Evolutionary conservation across 2,329 filamentous ascomycete genomes (phyloP).

Genomic region (Xylariaceae sp.): DNA sequence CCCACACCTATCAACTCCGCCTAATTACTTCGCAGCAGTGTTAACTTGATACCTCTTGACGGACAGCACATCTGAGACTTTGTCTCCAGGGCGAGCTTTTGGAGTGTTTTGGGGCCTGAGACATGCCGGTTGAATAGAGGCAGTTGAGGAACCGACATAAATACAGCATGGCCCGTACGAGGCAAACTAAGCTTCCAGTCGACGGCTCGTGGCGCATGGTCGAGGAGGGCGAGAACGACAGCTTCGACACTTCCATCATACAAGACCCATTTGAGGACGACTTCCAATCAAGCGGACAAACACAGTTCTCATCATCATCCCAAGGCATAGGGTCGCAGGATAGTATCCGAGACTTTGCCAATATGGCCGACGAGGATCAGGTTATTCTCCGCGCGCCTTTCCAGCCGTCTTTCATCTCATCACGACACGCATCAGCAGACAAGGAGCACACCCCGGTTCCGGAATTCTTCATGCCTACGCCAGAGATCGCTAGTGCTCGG

Average conservation of each 20-base stretch:
- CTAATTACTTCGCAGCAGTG: no score
- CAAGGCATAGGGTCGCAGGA: slow-evolving; percentile 49
- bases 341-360: slow-evolving; percentile 51
- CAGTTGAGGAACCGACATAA: no score
- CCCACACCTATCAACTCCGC: no score
- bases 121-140: no score
- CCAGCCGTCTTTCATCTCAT: slow-evolving; percentile 44
- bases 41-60: no score
- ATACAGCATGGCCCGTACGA: slow-evolving; percentile 22
- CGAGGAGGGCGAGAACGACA: slow-evolving; percentile 56
- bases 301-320: slow-evolving; percentile 43
- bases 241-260: slow-evolving; percentile 54
- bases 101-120: no score
- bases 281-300: slow-evolving; percentile 42
- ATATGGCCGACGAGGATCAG: slow-evolving; percentile 51
- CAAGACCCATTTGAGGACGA: slow-evolving; percentile 42
- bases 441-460: slow-evolving; percentile 43
- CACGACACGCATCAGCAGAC: slow-evolving; percentile 24
- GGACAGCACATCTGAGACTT: no score
- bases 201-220: slow-evolving; percentile 60
- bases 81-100: no score
- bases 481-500: slow-evolving; percentile 39
- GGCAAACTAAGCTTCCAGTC: slow-evolving; percentile 34
- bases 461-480: slow-evolving; percentile 50
- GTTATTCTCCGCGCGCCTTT: slow-evolving; percentile 54